A percentile compares a stretch with the other conserved stretches of the same genome.
phyloP scores from a whole-genome alignment of 805 yeast genomes.

The Sungouiella thailandica region DNA sequence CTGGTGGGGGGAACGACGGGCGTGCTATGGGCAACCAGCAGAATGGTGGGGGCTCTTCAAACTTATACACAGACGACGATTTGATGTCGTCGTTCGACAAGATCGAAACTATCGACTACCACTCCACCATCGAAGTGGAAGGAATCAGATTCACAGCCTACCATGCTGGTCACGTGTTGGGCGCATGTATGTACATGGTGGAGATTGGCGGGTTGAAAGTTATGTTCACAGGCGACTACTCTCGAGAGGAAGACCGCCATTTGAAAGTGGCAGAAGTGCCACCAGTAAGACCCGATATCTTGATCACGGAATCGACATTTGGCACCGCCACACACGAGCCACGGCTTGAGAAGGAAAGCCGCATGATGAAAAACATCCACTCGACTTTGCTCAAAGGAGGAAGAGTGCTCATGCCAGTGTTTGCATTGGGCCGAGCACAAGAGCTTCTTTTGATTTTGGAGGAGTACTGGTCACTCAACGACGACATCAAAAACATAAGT shows the following conservation, averaged over 20 bases:
- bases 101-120: conserved; percentile 93
- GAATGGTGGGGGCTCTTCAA: conserved; percentile 25
- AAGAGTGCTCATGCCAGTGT: conserved; percentile 85
- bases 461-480: conserved; percentile 87
- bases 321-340: conserved; percentile 98
- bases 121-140: conserved; percentile 89
- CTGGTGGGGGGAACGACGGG: conserved; percentile 37
- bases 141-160: conserved; percentile 96
- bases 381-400: conserved; percentile 85
- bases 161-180: conserved; percentile 99
- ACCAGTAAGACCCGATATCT: conserved; percentile 75
- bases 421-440: conserved; percentile 96
- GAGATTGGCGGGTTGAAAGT: conserved; percentile 91
- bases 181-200: conserved; percentile 96
- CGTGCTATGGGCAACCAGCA: conserved; percentile 10
- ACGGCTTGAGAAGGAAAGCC: conserved; percentile 74
- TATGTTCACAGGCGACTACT: conserved; percentile 93
- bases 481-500: conserved; percentile 75
- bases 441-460: conserved; percentile 85
- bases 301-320: conserved; percentile 92
- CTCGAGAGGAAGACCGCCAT: conserved; percentile 94
- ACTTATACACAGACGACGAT: conserved; percentile 87
- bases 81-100: conserved; percentile 78
- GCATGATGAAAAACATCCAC: conserved; percentile 78
- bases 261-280: conserved; percentile 94